Base-by-base conservation (phyloP, 176 grass and related monocot genomes). In the Dactylis glomerata region DNA sequence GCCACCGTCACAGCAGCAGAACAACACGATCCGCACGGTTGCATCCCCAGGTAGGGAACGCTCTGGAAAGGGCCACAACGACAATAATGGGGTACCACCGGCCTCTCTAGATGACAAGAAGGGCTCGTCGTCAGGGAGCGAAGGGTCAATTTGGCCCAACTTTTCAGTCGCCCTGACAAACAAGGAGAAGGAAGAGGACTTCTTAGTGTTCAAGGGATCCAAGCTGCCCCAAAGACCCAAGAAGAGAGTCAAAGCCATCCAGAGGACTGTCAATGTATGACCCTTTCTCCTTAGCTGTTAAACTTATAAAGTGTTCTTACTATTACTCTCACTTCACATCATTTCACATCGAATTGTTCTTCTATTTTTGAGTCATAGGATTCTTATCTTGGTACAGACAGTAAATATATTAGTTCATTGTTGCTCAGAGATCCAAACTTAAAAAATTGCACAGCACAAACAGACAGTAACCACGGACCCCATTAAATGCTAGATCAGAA, bases 161-260 rank as follows among this genome's bases (percentile, higher is more conserved):
- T 96, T 98, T 49, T 79, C 80, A 42, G 76, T 96, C 23, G 56
- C 91, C 44, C 83, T 98, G 32, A 91, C 96, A 20, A 95, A 93
- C 74, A 98, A 92, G 85, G 96, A 98, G 82, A 98, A 98, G 58
- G 96, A 98, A 88, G 96, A 94, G 69, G 96, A 98, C 77, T 98
- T 98, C 77, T 75, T 92, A 69, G 81, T 83, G 77, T 94, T 98
- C 83, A 98, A 98, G 79, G 96, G 96, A 86, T 92, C 96, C 68
- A 98, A 96, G 86, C 81, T 92, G 66, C 96, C 96, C 78, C 96
- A 96, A 67, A 85, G 96, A 17, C 96, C 96, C 45, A 98, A 96
- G 69, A 98, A 98, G 78, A 82, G 96, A 85, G 96, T 92, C n/a
- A 98, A 98, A 80, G 68, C 88, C 84, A 85, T 98, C 72, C 93